Percentiles rank a stretch among this genome's conserved stretches.
Conservation (phyloP, 148 eudicot species). For the Camellia japonica region DNA sequence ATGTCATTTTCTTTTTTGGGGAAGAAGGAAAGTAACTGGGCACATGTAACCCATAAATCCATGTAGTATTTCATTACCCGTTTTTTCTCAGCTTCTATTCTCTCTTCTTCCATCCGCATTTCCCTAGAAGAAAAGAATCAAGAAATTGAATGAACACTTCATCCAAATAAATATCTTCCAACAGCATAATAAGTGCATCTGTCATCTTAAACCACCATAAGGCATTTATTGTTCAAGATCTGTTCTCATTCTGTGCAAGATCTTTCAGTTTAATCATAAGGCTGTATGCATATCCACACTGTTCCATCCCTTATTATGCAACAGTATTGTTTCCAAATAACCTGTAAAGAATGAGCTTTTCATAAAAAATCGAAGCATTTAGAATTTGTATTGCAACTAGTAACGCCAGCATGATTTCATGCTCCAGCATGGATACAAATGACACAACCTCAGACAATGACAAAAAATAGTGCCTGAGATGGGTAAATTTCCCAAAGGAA, state of each 20-base stretch:
- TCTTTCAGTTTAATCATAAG: background rate
- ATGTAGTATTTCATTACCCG: slow-evolving; percentile 44
- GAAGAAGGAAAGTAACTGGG: background rate
- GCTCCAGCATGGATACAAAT: background rate
- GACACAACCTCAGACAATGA: background rate
- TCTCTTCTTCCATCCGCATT: slow-evolving; percentile 91
- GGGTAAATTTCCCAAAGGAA: background rate
- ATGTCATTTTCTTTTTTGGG: background rate
- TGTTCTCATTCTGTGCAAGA: background rate
- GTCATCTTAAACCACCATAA: background rate
- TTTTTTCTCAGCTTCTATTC: slow-evolving; percentile 89
- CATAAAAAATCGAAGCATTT: background rate
- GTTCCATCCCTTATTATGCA: background rate
- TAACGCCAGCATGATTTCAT: background rate
- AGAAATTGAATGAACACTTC: slow-evolving; percentile 3
- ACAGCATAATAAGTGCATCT: background rate
- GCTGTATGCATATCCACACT: background rate
- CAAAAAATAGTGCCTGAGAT: background rate
- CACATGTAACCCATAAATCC: background rate
- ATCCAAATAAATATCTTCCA: slow-evolving; percentile 1
- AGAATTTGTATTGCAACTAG: background rate
- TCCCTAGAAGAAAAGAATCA: slow-evolving; percentile 49
- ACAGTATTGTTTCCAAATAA: background rate
- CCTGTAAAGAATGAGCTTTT: background rate
- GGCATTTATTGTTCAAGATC: background rate